Percentiles rank a stretch among this genome's conserved stretches.
Evolutionary conservation across 2,329 filamentous ascomycete species (phyloP).

Genomic region (Thermothelomyces thermophilus): DNA sequence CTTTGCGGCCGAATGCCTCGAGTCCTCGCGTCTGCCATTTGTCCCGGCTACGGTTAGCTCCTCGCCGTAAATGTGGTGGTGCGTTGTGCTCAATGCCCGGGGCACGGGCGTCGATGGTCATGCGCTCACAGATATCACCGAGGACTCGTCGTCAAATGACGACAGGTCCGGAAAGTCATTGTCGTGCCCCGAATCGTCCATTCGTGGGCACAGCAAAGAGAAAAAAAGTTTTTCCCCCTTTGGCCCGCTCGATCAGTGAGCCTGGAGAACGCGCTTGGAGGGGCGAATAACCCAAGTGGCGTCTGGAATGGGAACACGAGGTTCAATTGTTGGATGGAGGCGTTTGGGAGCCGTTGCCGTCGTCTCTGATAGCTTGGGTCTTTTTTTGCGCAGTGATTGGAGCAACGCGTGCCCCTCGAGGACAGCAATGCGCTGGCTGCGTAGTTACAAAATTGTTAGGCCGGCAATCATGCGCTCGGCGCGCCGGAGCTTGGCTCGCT

Average conservation of each 20-base stretch:
- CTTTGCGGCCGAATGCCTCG: constrained; percentile 89
- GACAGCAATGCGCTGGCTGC: neutral
- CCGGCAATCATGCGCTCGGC: constrained; percentile 13
- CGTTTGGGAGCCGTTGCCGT: neutral
- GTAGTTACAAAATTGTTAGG: constrained; percentile 11
- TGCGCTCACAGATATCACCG: constrained; percentile 24
- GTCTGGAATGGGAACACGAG: neutral
- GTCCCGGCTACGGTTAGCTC: constrained; percentile 17
- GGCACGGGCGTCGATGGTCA: neutral
- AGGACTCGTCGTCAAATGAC: constrained; percentile 25
- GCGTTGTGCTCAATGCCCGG: neutral
- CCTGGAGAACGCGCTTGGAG: neutral
- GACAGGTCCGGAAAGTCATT: constrained; percentile 25
- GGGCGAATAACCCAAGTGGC: neutral
- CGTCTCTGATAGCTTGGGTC: constrained; percentile 2
- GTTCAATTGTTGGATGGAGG: neutral
- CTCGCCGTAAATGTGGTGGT: neutral
- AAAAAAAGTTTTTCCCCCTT: constrained; percentile 5
- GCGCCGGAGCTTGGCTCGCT: neutral
- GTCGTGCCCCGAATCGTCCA: constrained; percentile 24
- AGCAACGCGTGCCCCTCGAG: constrained; percentile 11
- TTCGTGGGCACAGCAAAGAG: constrained; percentile 19
- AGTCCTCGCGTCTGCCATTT: constrained; percentile 69
- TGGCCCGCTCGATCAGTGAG: neutral
- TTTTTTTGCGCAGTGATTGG: neutral